Evolutionary conservation across 2,329 filamentous ascomycete genomes (phyloP).

Genomic region (Penicillium expansum): DNA sequence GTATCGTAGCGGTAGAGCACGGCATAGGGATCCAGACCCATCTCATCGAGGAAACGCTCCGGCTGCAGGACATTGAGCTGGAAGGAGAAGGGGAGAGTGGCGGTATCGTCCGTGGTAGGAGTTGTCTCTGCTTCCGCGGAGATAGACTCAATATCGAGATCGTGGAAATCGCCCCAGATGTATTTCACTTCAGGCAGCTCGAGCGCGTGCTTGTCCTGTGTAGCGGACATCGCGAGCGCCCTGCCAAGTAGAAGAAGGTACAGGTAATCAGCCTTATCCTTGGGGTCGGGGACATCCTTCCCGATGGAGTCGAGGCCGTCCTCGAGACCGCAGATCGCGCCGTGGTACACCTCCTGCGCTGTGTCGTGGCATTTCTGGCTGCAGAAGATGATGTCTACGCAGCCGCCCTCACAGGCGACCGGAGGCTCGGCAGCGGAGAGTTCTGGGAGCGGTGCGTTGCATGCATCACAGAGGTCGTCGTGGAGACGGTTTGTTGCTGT

Average conservation of each 20-base stretch:
- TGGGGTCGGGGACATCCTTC: conserved; percentile 56
- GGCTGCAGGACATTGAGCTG: conserved; percentile 58
- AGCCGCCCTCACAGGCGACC: conserved; percentile 51
- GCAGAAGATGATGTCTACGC: conserved; percentile 61
- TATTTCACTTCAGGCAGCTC: conserved; percentile 61
- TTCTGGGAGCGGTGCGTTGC: conserved; percentile 68
- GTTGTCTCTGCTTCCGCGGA: not conserved
- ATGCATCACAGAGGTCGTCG: conserved; percentile 85
- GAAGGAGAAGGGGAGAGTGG: conserved; percentile 60
- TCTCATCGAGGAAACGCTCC: conserved; percentile 61
- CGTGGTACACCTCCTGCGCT: conserved; percentile 58
- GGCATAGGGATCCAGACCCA: conserved; percentile 60
- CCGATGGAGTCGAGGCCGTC: conserved; percentile 55
- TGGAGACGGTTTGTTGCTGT: conserved; percentile 87
- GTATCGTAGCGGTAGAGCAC: conserved; percentile 44
- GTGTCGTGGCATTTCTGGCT: conserved; percentile 54
- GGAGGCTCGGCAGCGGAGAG: conserved; percentile 43
- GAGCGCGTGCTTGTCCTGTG: conserved; percentile 57
- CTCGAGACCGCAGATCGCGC: conserved; percentile 55
- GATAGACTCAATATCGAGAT: conserved; percentile 23
- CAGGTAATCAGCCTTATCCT: conserved; percentile 58
- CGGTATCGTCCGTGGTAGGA: conserved; percentile 28
- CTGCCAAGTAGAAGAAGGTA: conserved; percentile 61
- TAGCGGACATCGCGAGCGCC: conserved; percentile 60
- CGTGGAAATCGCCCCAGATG: conserved; percentile 63